phyloP scores from a whole-genome alignment of 2,329 filamentous ascomycete genomes.

The Fusarium nelsonii region DNA sequence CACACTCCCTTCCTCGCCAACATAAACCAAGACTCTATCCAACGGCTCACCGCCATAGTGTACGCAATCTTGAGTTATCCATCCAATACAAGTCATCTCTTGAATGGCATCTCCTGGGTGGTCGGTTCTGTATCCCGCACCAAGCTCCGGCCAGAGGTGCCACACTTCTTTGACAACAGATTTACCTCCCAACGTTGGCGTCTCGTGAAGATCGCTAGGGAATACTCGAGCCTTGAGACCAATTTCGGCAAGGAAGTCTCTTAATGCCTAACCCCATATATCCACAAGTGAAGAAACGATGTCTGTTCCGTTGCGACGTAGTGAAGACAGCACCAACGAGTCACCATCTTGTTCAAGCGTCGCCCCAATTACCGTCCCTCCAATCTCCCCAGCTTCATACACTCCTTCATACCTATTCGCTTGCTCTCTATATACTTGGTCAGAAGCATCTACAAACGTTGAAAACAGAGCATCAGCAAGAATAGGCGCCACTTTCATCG shows the following conservation, averaged over 20 bases:
- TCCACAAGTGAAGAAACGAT: constrained; percentile 37
- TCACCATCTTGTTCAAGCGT: constrained; percentile 43
- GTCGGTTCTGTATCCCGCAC: constrained; percentile 36
- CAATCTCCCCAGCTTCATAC: neutral
- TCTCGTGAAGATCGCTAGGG: constrained; percentile 39
- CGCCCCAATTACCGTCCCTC: constrained; percentile 1
- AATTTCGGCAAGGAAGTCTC: constrained; percentile 39
- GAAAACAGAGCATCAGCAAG: constrained; percentile 49
- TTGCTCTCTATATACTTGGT: constrained; percentile 48
- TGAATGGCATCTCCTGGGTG: constrained; percentile 46
- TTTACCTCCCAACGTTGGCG: constrained; percentile 24
- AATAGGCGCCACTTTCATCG: constrained; percentile 45
- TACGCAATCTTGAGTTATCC: constrained; percentile 53
- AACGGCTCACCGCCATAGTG: constrained; percentile 53
- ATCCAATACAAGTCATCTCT: constrained; percentile 47
- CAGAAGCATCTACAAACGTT: constrained; percentile 47
- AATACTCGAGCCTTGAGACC: constrained; percentile 44
- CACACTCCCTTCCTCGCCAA: constrained; percentile 41
- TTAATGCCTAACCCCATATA: constrained; percentile 45
- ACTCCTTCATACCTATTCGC: constrained; percentile 40
- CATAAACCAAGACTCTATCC: constrained; percentile 49
- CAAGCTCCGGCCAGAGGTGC: constrained; percentile 49
- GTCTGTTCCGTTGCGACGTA: constrained; percentile 42
- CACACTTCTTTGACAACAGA: constrained; percentile 41
- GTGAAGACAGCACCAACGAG: constrained; percentile 43